Percentiles rank a stretch among this genome's conserved stretches.
Conservation (phyloP, 1,284 basidiomycete species). For the Xanthoconium separans region DNA sequence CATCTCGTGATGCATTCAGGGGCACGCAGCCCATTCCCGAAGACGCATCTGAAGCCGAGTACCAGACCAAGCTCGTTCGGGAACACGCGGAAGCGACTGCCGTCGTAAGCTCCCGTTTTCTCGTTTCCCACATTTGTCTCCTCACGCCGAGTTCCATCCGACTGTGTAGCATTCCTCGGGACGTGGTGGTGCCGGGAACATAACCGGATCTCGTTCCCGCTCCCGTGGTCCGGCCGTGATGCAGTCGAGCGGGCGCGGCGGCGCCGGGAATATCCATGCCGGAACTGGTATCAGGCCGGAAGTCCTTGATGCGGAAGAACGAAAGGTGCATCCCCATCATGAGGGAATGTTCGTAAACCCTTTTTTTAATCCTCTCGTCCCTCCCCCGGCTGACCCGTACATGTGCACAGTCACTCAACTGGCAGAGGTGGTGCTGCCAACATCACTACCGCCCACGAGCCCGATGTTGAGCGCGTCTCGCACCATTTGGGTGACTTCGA, state of each 20-base stretch:
- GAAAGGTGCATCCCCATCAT: slow-evolving; percentile 33
- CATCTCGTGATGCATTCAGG: slow-evolving; percentile 42
- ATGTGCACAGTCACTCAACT: slow-evolving; percentile 53
- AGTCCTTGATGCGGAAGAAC: slow-evolving; percentile 45
- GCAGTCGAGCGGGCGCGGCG: slow-evolving; percentile 65
- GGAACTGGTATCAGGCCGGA: slow-evolving; percentile 26
- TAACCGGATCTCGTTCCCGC: slow-evolving; percentile 31
- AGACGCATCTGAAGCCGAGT: slow-evolving; percentile 19
- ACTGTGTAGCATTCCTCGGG: slow-evolving; percentile 46
- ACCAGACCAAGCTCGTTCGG: slow-evolving; percentile 48
- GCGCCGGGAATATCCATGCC: slow-evolving; percentile 60
- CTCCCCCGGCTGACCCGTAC: not conserved
- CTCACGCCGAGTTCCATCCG: slow-evolving; percentile 2
- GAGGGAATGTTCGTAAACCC: slow-evolving; percentile 43
- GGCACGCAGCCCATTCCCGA: slow-evolving; percentile 40
- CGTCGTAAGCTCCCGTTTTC: slow-evolving; percentile 36
- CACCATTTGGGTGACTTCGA: slow-evolving; percentile 34
- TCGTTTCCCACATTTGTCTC: not conserved
- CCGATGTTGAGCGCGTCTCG: slow-evolving; percentile 38
- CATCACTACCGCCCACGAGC: slow-evolving; percentile 40
- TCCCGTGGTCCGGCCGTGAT: slow-evolving; percentile 35
- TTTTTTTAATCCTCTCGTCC: not conserved
- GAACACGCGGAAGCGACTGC: slow-evolving; percentile 38
- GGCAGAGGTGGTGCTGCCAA: slow-evolving; percentile 73
- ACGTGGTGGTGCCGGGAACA: slow-evolving; percentile 33